A percentile compares a stretch with the other conserved stretches of the same genome.
Evolutionary conservation across 208 protist species (phyloP).

Genomic region (Kentomonas sorsogonicus): DNA sequence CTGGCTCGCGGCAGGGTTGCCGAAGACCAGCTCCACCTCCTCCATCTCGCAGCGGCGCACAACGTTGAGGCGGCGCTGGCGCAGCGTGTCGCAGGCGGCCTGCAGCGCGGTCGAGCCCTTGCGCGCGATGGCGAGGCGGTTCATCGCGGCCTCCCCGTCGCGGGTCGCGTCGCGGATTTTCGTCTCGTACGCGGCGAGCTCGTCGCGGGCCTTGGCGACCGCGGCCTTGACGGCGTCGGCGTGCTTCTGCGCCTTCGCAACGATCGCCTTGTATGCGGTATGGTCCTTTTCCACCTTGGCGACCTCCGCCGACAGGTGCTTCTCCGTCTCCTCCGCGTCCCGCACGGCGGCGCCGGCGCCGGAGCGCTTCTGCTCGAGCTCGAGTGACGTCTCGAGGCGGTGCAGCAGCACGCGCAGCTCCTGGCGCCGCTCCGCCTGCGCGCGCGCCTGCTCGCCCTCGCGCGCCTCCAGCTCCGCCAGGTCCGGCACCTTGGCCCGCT

Average conservation of each 20-base stretch:
- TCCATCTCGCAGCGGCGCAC: conserved; percentile 85
- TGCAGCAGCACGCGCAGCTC: conserved; percentile 70
- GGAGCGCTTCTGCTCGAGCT: conserved; percentile 59
- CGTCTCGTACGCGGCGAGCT: conserved; percentile 57
- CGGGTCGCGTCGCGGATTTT: conserved; percentile 47
- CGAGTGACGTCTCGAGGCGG: conserved; percentile 69
- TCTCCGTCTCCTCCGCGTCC: conserved; percentile 34
- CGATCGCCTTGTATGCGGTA: conserved; percentile 39
- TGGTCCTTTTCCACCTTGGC: conserved; percentile 56
- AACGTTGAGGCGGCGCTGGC: conserved; percentile 63
- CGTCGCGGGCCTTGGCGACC: conserved; percentile 25
- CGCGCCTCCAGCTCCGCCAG: conserved; percentile 86
- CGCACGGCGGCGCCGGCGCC: conserved; percentile 24
- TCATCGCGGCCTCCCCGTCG: conserved; percentile 49
- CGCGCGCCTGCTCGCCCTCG: conserved; percentile 33
- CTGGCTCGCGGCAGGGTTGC: no score
- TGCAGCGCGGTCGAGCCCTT: conserved; percentile 64
- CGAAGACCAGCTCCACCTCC: conserved; percentile 69
- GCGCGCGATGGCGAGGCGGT: conserved; percentile 48
- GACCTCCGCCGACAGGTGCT: conserved; percentile 40
- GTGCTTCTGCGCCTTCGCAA: conserved; percentile 47
- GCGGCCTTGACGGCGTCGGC: conserved; percentile 26
- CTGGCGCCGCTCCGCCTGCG: conserved; percentile 64
- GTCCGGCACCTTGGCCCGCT: conserved; percentile 75
- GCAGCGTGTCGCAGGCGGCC: conserved; percentile 75